Percentiles rank a stretch among this genome's conserved stretches.
Conservation (phyloP, 331 rosid genomes). For the Prunus yedoensis region DNA sequence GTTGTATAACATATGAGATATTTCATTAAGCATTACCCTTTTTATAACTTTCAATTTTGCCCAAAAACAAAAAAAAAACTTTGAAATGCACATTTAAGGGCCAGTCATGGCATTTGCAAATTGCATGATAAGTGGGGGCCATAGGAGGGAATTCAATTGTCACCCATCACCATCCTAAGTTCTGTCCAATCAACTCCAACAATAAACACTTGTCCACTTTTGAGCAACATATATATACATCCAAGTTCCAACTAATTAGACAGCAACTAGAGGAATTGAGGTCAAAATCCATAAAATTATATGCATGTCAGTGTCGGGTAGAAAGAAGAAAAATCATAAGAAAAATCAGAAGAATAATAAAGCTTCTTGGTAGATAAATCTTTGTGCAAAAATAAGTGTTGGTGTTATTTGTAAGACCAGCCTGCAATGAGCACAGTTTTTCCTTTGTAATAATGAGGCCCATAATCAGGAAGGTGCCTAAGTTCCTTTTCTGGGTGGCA, state of each 20-base stretch:
- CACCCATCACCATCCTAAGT: slow-evolving; percentile 41
- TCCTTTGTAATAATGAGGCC: slow-evolving; percentile 34
- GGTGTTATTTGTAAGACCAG: no score
- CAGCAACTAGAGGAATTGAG: neutral
- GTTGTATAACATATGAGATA: no score
- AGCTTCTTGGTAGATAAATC: neutral
- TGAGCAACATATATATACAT: slow-evolving; percentile 4
- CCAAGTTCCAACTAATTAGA: slow-evolving; percentile 5
- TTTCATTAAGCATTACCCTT: no score
- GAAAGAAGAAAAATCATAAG: no score
- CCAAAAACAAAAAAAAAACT: neutral
- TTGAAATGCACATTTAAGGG: slow-evolving; percentile 7
- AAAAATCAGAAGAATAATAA: no score
- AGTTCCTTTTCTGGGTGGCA: slow-evolving; percentile 20
- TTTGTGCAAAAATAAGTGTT: neutral
- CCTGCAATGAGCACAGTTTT: neutral
- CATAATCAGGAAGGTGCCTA: slow-evolving; percentile 32
- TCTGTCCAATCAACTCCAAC: slow-evolving; percentile 31
- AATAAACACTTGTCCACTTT: slow-evolving; percentile 12
- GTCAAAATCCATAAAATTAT: neutral
- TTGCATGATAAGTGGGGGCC: slow-evolving; percentile 13
- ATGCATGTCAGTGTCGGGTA: neutral
- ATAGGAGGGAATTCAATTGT: neutral
- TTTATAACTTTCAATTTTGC: neutral
- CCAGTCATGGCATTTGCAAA: slow-evolving; percentile 4